phyloP scores from a whole-genome alignment of 768 basidiomycete species.

The Tricholoma flavovirens region DNA sequence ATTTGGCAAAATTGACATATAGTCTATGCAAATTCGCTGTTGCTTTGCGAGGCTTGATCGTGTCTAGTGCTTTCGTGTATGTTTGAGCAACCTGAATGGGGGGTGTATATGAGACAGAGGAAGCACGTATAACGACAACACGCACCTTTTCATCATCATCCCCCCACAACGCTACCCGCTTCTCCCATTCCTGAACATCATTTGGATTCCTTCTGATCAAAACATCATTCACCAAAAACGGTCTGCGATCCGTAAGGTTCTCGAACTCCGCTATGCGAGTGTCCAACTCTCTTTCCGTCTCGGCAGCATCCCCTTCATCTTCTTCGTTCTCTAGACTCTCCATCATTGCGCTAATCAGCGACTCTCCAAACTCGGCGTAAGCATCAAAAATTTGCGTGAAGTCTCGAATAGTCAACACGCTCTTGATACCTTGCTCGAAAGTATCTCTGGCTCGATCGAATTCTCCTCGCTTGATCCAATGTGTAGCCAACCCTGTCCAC shows the following conservation, averaged over 20 bases:
- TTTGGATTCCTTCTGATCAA: constrained; percentile 89
- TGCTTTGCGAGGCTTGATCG: constrained; percentile 82
- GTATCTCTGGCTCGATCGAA: constrained; percentile 60
- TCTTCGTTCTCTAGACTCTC: constrained; percentile 72
- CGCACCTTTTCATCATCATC: constrained; percentile 88
- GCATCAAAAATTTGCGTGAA: constrained; percentile 98
- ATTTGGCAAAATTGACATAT: constrained; percentile 94
- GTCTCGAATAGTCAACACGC: constrained; percentile 89
- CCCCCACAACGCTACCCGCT: constrained; percentile 88
- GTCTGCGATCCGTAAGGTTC: constrained; percentile 88
- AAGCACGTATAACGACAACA: not conserved
- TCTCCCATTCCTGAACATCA: constrained; percentile 99
- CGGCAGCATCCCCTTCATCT: constrained; percentile 72
- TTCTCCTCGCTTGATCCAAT: constrained; percentile 97
- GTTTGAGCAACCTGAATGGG: constrained; percentile 77
- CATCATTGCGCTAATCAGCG: constrained; percentile 87
- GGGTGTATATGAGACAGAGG: not conserved
- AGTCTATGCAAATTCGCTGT: constrained; percentile 91
- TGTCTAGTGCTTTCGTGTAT: constrained; percentile 84
- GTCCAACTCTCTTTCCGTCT: constrained; percentile 82
- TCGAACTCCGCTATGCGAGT: constrained; percentile 88
- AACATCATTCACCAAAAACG: constrained; percentile 96
- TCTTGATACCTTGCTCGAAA: constrained; percentile 75
- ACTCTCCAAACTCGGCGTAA: constrained; percentile 91
- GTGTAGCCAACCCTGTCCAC: constrained; percentile 80